phyloP scores from a whole-genome alignment of 192 early-diverging fungal genomes.

The Coemansia furcata region DNA sequence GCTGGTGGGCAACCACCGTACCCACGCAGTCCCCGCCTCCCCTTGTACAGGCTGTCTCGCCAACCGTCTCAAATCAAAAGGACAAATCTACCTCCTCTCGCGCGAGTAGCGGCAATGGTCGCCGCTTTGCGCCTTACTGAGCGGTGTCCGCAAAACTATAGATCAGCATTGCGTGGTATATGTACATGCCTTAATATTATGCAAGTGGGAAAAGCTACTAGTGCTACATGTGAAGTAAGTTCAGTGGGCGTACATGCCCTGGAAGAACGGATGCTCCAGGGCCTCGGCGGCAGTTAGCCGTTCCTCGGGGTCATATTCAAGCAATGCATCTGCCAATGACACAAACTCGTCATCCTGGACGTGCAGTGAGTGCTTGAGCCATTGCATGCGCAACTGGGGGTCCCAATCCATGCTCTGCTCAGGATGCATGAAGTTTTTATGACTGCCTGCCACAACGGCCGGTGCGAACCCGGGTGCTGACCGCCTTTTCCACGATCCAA shows the following conservation, averaged over 20 bases:
- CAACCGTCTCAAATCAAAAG: constrained; percentile 2
- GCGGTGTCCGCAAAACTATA: background rate
- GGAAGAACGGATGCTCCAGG: constrained; percentile 47
- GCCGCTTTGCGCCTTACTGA: constrained; percentile 34
- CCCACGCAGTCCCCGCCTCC: background rate
- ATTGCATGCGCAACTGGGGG: constrained; percentile 46
- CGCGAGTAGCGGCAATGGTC: background rate
- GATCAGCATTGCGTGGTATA: background rate
- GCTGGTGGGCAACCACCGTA: constrained; percentile 58
- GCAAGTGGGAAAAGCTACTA: background rate
- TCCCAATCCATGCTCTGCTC: constrained; percentile 51
- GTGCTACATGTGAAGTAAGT: background rate
- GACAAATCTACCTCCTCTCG: background rate
- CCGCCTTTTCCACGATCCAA: constrained; percentile 53
- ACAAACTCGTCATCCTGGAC: constrained; percentile 52
- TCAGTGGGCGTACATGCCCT: constrained; percentile 36
- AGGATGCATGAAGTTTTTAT: constrained; percentile 26
- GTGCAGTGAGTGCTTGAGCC: constrained; percentile 50
- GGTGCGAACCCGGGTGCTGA: constrained; percentile 41
- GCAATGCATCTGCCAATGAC: constrained; percentile 59
- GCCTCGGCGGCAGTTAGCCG: constrained; percentile 80
- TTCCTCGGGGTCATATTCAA: constrained; percentile 85
- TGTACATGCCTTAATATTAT: background rate
- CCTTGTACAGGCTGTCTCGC: background rate
- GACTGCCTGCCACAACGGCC: constrained; percentile 22